Evolutionary conservation across 148 eudicot species (phyloP).

Genomic region (Polygonum maritimum): DNA sequence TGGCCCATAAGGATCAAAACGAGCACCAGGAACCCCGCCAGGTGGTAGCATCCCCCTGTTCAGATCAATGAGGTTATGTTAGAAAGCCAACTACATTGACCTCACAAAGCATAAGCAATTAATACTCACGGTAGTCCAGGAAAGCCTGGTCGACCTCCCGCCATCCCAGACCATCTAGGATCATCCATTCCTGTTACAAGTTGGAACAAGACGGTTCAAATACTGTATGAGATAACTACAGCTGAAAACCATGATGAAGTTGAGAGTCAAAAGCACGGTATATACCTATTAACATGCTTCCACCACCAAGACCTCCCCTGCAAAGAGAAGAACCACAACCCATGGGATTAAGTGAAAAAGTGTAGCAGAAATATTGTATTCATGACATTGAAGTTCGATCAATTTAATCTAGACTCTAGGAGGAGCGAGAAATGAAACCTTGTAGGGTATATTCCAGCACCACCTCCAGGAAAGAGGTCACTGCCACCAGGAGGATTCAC

Average conservation of each 20-base stretch:
- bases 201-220: background rate
- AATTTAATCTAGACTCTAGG: background rate
- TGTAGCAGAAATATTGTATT: background rate
- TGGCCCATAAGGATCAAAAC: conserved; percentile 91
- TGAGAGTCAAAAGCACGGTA: conserved; percentile 5
- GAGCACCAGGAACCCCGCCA: conserved; percentile 79
- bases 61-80: conserved; percentile 8
- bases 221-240: background rate
- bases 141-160: conserved; percentile 36
- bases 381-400: background rate
- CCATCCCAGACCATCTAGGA: conserved; percentile 58
- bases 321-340: background rate
- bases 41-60: conserved; percentile 65
- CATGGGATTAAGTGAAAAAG: background rate
- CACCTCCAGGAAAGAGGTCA: conserved; percentile 73
- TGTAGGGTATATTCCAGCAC: conserved; percentile 78
- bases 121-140: conserved; percentile 71
- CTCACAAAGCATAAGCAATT: background rate
- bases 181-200: conserved; percentile 61
- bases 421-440: conserved; percentile 30
- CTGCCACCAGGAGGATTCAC: conserved; percentile 52
- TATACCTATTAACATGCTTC: conserved; percentile 77
- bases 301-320: conserved; percentile 72
- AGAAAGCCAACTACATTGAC: background rate
- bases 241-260: background rate